Percentiles rank a stretch among this genome's conserved stretches.
Conservation (phyloP, 345 rosid genomes). For the Aurinia saxatilis region DNA sequence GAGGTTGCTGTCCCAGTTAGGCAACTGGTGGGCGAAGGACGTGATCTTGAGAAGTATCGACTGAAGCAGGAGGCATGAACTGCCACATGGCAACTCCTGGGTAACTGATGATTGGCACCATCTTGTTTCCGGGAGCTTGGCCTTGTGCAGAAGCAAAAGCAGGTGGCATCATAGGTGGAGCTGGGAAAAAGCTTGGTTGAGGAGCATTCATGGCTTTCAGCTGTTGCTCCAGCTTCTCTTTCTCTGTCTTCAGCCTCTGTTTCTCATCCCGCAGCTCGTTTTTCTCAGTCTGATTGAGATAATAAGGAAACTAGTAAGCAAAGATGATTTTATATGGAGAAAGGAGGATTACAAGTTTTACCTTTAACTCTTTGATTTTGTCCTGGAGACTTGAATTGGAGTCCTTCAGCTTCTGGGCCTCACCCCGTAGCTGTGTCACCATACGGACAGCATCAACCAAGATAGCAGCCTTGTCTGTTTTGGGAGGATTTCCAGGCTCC, state of each 20-base stretch:
- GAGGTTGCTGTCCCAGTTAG: constrained; percentile 23
- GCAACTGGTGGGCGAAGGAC: constrained; percentile 94
- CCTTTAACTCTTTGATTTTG: constrained; percentile 73
- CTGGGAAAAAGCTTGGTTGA: constrained; percentile 64
- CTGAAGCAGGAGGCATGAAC: constrained; percentile 95
- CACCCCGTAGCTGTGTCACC: constrained; percentile 73
- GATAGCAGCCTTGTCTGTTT: constrained; percentile 86
- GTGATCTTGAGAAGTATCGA: constrained; percentile 94
- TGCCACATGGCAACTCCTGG: constrained; percentile 99
- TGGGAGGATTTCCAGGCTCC: constrained; percentile 90
- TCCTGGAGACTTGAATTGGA: constrained; percentile 83
- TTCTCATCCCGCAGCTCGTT: constrained; percentile 84
- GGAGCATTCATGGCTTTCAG: constrained; percentile 54
- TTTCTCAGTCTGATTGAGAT: constrained; percentile 64
- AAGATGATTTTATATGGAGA: not conserved
- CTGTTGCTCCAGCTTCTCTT: constrained; percentile 68
- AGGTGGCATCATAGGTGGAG: constrained; percentile 60
- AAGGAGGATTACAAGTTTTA: constrained; percentile 7
- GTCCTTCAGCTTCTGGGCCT: constrained; percentile 78
- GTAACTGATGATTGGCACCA: constrained; percentile 82
- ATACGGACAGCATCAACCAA: constrained; percentile 70
- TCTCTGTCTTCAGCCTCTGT: constrained; percentile 78
- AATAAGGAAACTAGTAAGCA: constrained; percentile 2
- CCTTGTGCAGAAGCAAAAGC: constrained; percentile 70
- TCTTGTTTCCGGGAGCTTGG: constrained; percentile 81